Evolutionary conservation across 2,329 filamentous ascomycete species (phyloP).

Genomic region (Alternaria longipes): DNA sequence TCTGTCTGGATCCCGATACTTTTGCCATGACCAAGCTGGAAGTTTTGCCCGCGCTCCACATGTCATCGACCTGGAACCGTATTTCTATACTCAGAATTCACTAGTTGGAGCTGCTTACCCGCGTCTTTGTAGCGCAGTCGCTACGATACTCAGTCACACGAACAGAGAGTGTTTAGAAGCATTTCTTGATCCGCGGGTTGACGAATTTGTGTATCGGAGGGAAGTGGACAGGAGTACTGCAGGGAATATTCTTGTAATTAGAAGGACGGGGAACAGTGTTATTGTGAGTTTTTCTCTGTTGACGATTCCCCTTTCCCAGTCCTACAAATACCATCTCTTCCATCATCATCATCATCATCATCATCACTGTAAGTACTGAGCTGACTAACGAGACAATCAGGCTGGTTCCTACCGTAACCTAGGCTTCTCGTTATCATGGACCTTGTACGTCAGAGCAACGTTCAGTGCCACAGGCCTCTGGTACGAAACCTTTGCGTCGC

Average conservation of each 20-base stretch:
- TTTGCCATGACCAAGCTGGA: not conserved
- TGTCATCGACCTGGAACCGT: slow-evolving; percentile 13
- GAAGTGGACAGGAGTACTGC: slow-evolving; percentile 13
- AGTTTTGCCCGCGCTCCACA: not conserved
- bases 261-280: slow-evolving; percentile 18
- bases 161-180: slow-evolving; percentile 16
- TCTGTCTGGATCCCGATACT: not conserved
- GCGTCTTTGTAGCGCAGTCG: slow-evolving; percentile 26
- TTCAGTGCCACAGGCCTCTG: slow-evolving; percentile 24
- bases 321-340: not conserved
- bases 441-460: slow-evolving; percentile 15
- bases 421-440: slow-evolving; percentile 27
- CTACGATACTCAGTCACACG: slow-evolving; percentile 28
- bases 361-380: too few species aligned
- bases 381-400: not conserved
- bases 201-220: slow-evolving; percentile 26
- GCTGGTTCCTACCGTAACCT: slow-evolving; percentile 26
- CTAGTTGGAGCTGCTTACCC: slow-evolving; percentile 15
- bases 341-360: too few species aligned
- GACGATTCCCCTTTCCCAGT: not conserved
- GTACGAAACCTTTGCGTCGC: slow-evolving; percentile 25
- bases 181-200: slow-evolving; percentile 20
- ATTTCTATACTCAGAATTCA: not conserved
- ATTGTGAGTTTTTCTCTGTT: not conserved
- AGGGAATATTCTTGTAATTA: slow-evolving; percentile 11